Conservation (phyloP, 768 basidiomycete species). For the Termitomyces sp. region DNA sequence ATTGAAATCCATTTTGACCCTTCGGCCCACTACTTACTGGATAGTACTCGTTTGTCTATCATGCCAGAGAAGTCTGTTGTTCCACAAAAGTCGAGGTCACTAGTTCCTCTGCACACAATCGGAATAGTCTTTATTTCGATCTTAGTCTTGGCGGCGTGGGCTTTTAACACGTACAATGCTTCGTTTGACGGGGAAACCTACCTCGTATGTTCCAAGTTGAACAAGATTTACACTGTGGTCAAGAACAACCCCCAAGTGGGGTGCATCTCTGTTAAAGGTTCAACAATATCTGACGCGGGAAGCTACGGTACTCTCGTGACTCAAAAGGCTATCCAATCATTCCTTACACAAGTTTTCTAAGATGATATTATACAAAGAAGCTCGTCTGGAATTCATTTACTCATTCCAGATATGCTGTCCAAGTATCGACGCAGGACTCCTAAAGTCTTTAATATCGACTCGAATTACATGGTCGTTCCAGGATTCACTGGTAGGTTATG, state of each 20-base stretch:
- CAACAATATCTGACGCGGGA: slow-evolving; percentile 43
- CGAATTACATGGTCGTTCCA: slow-evolving; percentile 52
- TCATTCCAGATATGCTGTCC: slow-evolving; percentile 5
- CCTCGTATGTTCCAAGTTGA: slow-evolving; percentile 47
- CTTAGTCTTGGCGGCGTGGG: slow-evolving; percentile 6
- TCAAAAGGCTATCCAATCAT: neutral
- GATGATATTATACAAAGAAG: slow-evolving; percentile 10
- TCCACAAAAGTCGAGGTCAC: neutral
- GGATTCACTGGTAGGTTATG: slow-evolving; percentile 56
- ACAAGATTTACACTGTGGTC: slow-evolving; percentile 70
- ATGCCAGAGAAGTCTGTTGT: slow-evolving; percentile 8
- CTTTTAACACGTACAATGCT: slow-evolving; percentile 24
- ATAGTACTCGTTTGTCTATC: slow-evolving; percentile 2
- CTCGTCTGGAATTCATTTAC: neutral
- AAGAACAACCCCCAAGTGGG: slow-evolving; percentile 41
- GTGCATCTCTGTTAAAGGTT: slow-evolving; percentile 52
- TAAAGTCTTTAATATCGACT: slow-evolving; percentile 12
- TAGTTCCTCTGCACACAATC: neutral
- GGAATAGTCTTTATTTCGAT: slow-evolving; percentile 6
- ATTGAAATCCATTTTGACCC: neutral
- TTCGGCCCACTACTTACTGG: too few relatives aligned
- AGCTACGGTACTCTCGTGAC: slow-evolving; percentile 29
- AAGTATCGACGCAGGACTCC: slow-evolving; percentile 3
- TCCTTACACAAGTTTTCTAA: slow-evolving; percentile 2
- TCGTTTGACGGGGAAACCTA: slow-evolving; percentile 26